Evolutionary conservation across 2,329 filamentous ascomycete genomes (phyloP), one percentile per base, ranked within the genome.

Genomic region (Ploettnerulaceae sp.): DNA sequence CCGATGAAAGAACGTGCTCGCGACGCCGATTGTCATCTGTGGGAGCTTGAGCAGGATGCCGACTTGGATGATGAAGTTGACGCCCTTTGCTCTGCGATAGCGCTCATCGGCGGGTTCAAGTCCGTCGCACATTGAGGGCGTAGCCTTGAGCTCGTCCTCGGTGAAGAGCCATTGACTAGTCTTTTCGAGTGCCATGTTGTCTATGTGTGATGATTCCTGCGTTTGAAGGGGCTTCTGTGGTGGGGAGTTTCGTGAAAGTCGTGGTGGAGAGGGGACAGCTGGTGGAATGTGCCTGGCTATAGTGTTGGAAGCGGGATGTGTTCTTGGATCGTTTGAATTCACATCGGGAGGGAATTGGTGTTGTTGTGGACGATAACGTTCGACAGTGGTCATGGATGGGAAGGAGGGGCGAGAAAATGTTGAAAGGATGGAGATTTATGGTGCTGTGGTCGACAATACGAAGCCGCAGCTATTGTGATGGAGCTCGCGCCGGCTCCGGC

Each of bases 61-160:
- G 34, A 91, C 89, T 66, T 96, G 90, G 53, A 89, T 84, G 60
- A 98, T 95, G 69, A 98, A 98, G 66, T 95, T 95, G 63, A 96
- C 84, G 36, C 93, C 91, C 66, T 97, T 97, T 51, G 86, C 84
- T 46, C 93, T 81, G 48, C 86, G 76, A 55, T 85, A 76, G 52
- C 88, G 77, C 69, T 97, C 93, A 62, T 93, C 83, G 22, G 82
- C 78, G 3, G 82, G 75, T 7, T 80, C 66, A 64, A 97, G 79
- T 17, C 91, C 91, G 57, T 95, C 87, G 11, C 89, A 68, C 49
- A 94, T 82, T 42, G 88, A 93, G 0, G 93, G 93, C 5, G 89
- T 86, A 62, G 84, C 86, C 43, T 79, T 70, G 20, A 95, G 76
- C 68, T 98, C 93, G 37, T 88, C 82, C 35, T 86, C 76, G 11